Evolutionary conservation across 2,329 filamentous ascomycete species (phyloP).

Genomic region (Volutella citrinella): DNA sequence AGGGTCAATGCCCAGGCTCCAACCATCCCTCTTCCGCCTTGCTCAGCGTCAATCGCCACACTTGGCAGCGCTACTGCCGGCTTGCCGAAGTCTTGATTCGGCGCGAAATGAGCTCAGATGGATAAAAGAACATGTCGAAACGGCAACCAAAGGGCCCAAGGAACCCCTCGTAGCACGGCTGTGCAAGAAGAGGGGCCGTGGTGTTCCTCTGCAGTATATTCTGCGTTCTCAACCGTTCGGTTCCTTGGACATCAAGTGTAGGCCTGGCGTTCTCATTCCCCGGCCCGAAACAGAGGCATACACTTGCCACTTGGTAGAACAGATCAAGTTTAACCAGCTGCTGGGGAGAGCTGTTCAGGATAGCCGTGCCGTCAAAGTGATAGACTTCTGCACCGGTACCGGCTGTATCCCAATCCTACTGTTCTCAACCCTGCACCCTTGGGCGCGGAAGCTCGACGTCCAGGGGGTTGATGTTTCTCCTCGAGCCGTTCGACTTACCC

Average conservation of each 20-base stretch:
- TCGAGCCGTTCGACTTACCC: conserved; percentile 62
- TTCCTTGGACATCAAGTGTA: conserved; percentile 72
- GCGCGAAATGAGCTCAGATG: conserved; percentile 70
- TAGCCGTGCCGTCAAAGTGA: conserved; percentile 49
- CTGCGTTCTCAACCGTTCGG: conserved; percentile 89
- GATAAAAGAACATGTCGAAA: conserved; percentile 60
- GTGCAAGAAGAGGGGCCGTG: conserved; percentile 50
- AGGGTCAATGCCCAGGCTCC: conserved; percentile 59
- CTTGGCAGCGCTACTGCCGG: conserved; percentile 59
- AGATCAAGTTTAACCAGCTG: conserved; percentile 32
- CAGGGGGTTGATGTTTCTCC: conserved; percentile 72
- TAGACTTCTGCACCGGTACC: conserved; percentile 88
- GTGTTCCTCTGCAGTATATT: conserved; percentile 84
- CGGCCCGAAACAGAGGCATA: conserved; percentile 74
- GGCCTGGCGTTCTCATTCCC: conserved; percentile 79
- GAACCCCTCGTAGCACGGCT: conserved; percentile 35
- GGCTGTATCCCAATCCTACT: conserved; percentile 85
- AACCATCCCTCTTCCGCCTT: conserved; percentile 53
- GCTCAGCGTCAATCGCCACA: conserved; percentile 53
- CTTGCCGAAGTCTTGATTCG: conserved; percentile 60
- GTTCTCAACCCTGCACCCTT: conserved; percentile 54
- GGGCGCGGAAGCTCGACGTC: conserved; percentile 45
- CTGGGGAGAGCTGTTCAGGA: conserved; percentile 8
- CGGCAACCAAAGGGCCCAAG: conserved; percentile 13
- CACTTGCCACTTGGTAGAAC: conserved; percentile 51